Evolutionary conservation across 306 rosid species (phyloP), one percentile per base, ranked within the genome.

Genomic region (Carpinus fangiana): DNA sequence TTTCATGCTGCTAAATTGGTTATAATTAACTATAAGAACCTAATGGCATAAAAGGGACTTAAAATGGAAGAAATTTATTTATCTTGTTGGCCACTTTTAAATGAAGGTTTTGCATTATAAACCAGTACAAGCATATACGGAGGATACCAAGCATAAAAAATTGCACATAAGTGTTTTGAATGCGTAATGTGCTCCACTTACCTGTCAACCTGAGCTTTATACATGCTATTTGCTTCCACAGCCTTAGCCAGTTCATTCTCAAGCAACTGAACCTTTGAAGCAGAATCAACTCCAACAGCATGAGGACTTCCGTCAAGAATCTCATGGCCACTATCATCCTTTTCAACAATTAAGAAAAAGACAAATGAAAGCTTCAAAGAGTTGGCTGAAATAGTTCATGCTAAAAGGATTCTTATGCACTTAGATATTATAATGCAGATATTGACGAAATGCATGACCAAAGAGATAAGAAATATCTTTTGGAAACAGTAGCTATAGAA

Each of bases 191-290:
- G 62, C 50, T 81, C 73, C 71, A 78, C 77, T 78, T 75, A 92
- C 97, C 90, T 86, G 82, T 82, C 84, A 81, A 82, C 82, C 82
- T 90, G 92, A 88, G 73, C 81, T 76, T 86, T 88, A 79, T 88
- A 86, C n/a, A 60, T 78, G 87, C 78, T 81, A 38, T 77, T 94
- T 74, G 83, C 90, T 81, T 89, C 94, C 86, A 88, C 59, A 61
- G 87, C 85, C 81, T 90, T 89, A 11, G 77, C 90, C 41, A 84
- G 88, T 83, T 90, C 90, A 75, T 79, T 84, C 81, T 88, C 93
- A 71, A 83, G 94, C 70, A 82, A 77, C 78, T 88, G 91, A 76
- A 84, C 76, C 90, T 85, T 90, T 59, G 87, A 80, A 73, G 72
- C 69, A 73, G 78, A 66, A 62, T 89, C 96, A 73, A 78, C 87